Conservation (phyloP, 805 yeast genomes). For the Candida ficus region DNA sequence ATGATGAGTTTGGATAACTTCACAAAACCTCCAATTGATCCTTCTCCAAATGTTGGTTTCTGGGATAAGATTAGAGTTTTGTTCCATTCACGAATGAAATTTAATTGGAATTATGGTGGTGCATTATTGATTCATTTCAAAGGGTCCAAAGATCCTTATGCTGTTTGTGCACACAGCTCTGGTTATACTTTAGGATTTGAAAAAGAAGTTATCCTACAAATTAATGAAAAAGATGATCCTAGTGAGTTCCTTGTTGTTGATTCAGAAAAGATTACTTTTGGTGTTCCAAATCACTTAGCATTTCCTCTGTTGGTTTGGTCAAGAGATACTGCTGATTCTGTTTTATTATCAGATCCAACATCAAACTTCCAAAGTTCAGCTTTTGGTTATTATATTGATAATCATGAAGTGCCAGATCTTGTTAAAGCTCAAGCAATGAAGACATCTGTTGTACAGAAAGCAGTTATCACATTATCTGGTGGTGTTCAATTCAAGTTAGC, state of each 20-base stretch:
- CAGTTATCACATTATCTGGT: constrained; percentile 54
- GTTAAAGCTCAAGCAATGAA: constrained; percentile 21
- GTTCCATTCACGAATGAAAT: constrained; percentile 63
- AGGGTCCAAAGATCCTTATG: constrained; percentile 78
- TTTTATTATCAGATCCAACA: constrained; percentile 42
- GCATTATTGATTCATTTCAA: constrained; percentile 57
- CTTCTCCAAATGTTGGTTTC: constrained; percentile 77
- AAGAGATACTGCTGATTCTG: constrained; percentile 37
- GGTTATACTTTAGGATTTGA: constrained; percentile 78
- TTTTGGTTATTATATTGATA: constrained; percentile 42
- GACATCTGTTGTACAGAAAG: constrained; percentile 38
- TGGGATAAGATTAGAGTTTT: constrained; percentile 86
- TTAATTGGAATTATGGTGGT: constrained; percentile 47
- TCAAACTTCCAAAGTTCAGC: constrained; percentile 39
- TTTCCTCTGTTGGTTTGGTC: constrained; percentile 54
- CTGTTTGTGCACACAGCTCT: constrained; percentile 56
- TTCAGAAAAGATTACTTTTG: constrained; percentile 59
- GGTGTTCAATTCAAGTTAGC: constrained; percentile 56
- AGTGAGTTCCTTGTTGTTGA: constrained; percentile 57
- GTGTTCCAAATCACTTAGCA: constrained; percentile 71
- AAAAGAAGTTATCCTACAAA: constrained; percentile 49
- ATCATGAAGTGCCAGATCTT: constrained; percentile 17
- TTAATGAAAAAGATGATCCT: constrained; percentile 68
- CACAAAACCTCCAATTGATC: constrained; percentile 86
- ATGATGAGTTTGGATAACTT: constrained; percentile 76